Evolutionary conservation across 2,329 filamentous ascomycete species (phyloP).

Genomic region (Neonectria hederae): DNA sequence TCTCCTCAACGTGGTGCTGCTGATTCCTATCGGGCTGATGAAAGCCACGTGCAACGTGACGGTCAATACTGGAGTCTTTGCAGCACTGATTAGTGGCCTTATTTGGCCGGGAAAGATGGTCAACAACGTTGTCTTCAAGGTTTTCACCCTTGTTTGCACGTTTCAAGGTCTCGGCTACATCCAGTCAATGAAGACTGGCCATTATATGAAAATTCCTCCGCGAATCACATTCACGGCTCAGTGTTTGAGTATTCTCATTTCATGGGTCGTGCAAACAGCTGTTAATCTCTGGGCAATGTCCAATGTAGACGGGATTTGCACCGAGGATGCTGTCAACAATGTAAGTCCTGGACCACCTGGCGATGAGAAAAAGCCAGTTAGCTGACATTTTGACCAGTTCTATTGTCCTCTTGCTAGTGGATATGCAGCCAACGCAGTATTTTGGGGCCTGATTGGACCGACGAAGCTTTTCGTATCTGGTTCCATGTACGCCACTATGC

Average conservation of each 20-base stretch:
- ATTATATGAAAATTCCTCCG: conserved; percentile 64
- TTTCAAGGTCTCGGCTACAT: conserved; percentile 59
- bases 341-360: neutral
- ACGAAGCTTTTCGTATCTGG: conserved; percentile 19
- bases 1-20: conserved; percentile 51
- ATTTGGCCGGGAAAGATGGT: conserved; percentile 58
- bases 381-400: conserved; percentile 58
- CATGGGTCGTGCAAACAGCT: conserved; percentile 51
- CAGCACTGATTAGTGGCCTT: conserved; percentile 60
- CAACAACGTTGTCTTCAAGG: conserved; percentile 62
- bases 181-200: conserved; percentile 61
- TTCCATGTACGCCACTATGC: conserved; percentile 12
- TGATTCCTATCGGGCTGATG: conserved; percentile 57
- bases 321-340: conserved; percentile 33
- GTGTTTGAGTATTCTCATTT: conserved; percentile 47
- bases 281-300: conserved; percentile 47
- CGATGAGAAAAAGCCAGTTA: conserved; percentile 51
- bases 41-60: conserved; percentile 60
- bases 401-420: conserved; percentile 4
- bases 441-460: conserved; percentile 68
- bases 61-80: conserved; percentile 59
- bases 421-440: conserved; percentile 58
- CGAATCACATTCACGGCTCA: conserved; percentile 59
- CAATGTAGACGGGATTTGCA: conserved; percentile 65
- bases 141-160: conserved; percentile 57